Evolutionary conservation across 139 green algal species (phyloP).

Genomic region (Coccomyxa sp.): DNA sequence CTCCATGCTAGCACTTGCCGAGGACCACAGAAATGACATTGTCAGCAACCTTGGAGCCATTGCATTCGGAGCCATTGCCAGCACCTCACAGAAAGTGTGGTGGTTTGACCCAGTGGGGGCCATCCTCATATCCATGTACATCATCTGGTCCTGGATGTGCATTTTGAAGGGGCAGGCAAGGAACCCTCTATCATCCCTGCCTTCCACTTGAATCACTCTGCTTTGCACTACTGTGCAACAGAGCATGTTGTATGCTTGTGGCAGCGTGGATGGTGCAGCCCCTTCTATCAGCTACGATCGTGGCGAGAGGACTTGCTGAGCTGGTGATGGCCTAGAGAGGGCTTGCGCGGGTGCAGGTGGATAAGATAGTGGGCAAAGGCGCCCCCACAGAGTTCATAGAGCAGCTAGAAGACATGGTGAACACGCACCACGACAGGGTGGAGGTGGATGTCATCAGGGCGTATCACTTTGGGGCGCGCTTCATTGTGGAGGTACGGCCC

Average conservation of each 20-base stretch:
- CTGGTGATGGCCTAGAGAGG: too few relatives aligned
- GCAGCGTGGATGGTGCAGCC: too few relatives aligned
- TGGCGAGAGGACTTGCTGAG: too few relatives aligned
- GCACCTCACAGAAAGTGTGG: slow-evolving; percentile 13
- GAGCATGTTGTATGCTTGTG: too few relatives aligned
- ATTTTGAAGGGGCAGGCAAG: slow-evolving; percentile 66
- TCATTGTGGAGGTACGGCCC: slow-evolving; percentile 56
- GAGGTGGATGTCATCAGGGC: slow-evolving; percentile 31
- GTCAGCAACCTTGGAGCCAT: slow-evolving; percentile 57
- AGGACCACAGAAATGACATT: slow-evolving; percentile 76
- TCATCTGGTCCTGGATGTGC: slow-evolving; percentile 58
- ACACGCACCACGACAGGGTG: slow-evolving; percentile 38
- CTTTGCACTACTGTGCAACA: too few relatives aligned
- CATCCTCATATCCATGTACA: slow-evolving; percentile 60
- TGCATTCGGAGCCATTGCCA: slow-evolving; percentile 23
- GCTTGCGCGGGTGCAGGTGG: too few relatives aligned
- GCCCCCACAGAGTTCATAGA: slow-evolving; percentile 48
- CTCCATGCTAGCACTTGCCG: slow-evolving; percentile 44
- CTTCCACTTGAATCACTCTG: too few relatives aligned
- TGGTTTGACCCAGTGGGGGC: slow-evolving; percentile 51
- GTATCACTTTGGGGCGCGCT: slow-evolving; percentile 58
- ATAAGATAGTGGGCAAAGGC: slow-evolving; percentile 63
- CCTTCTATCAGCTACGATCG: too few relatives aligned
- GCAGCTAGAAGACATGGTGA: slow-evolving; percentile 43
- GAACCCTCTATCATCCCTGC: too few relatives aligned